These are phyloP conservation scores for Calonectria hawksworthii DNA, from an alignment of 2,329 filamentous ascomycete species.

Conservation along the genomic window DNA sequence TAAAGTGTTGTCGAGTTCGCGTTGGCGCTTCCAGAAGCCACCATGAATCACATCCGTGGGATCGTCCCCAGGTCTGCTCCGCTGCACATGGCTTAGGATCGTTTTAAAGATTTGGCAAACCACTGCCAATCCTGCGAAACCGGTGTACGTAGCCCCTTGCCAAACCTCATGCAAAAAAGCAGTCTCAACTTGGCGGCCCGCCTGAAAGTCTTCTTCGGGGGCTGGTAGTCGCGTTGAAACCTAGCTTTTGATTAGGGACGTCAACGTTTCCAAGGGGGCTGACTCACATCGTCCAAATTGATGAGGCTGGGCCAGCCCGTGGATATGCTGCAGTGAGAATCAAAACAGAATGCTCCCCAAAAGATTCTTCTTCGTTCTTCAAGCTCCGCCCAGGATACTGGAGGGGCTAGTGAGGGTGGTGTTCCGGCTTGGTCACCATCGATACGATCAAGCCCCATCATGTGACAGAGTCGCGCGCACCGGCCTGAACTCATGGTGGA, in stretches of 20 bases:
- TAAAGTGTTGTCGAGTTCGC: slow-evolving; percentile 84
- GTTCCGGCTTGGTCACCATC: slow-evolving; percentile 76
- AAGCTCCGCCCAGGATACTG: slow-evolving; percentile 83
- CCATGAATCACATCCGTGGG: slow-evolving; percentile 82
- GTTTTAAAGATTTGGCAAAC: slow-evolving; percentile 85
- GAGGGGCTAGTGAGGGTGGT: slow-evolving; percentile 80
- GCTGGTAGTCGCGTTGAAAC: slow-evolving; percentile 85
- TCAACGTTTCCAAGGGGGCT: too few species aligned
- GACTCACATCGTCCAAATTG: slow-evolving; percentile 75
- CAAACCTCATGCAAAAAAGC: slow-evolving; percentile 76
- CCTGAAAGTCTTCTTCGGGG: slow-evolving; percentile 82
- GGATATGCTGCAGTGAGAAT: slow-evolving; percentile 88
- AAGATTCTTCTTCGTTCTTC: slow-evolving; percentile 86
- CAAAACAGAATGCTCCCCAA: slow-evolving; percentile 86
- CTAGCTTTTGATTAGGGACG: slow-evolving; percentile 49
- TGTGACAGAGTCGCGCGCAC: slow-evolving; percentile 78
- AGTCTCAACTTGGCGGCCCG: slow-evolving; percentile 73
- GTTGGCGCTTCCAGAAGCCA: slow-evolving; percentile 88
- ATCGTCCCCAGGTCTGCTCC: slow-evolving; percentile 76
- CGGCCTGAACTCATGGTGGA: slow-evolving; percentile 86
- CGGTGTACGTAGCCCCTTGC: slow-evolving; percentile 73
- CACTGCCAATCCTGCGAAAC: slow-evolving; percentile 80
- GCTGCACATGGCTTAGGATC: slow-evolving; percentile 85
- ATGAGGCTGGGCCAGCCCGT: slow-evolving; percentile 92
- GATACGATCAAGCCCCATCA: slow-evolving; percentile 87